phyloP scores from a whole-genome alignment of 768 basidiomycete genomes.

The Boletus huronensis region DNA sequence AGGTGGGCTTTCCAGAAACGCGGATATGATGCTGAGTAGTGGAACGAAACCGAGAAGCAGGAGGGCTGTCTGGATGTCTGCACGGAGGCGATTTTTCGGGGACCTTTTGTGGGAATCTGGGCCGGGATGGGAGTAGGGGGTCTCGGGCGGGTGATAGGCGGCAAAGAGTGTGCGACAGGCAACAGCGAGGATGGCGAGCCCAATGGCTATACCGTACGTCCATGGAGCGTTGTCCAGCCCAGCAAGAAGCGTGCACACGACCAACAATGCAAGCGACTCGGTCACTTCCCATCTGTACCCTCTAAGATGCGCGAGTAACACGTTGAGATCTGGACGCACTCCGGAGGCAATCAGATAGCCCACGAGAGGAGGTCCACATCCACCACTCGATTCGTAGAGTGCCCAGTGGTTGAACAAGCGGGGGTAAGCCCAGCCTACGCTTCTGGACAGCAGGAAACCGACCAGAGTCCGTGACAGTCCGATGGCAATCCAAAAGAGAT shows the following conservation, averaged over 20 bases:
- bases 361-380: slow-evolving; percentile 35
- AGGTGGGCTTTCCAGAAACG: neutral
- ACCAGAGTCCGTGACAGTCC: slow-evolving; percentile 15
- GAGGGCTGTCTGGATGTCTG: slow-evolving; percentile 19
- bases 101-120: neutral
- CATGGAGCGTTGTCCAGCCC: slow-evolving; percentile 38
- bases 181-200: slow-evolving; percentile 23
- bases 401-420: slow-evolving; percentile 39
- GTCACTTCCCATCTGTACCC: slow-evolving; percentile 14
- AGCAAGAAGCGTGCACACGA: slow-evolving; percentile 9
- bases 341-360: slow-evolving; percentile 21
- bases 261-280: slow-evolving; percentile 11
- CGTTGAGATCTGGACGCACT: slow-evolving; percentile 8
- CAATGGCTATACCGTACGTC: slow-evolving; percentile 35
- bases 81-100: slow-evolving; percentile 5
- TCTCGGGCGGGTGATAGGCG: neutral
- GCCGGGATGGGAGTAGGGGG: neutral
- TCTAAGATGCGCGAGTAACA: slow-evolving; percentile 4
- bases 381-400: slow-evolving; percentile 36
- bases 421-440: slow-evolving; percentile 38
- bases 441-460: slow-evolving; percentile 24
- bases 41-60: slow-evolving; percentile 15
- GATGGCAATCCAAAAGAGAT: slow-evolving; percentile 23
- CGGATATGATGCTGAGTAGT: slow-evolving; percentile 1
- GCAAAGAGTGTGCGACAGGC: slow-evolving; percentile 5